Evolutionary conservation across 129 eudicot species (phyloP).

Genomic region (Calendula officinalis): DNA sequence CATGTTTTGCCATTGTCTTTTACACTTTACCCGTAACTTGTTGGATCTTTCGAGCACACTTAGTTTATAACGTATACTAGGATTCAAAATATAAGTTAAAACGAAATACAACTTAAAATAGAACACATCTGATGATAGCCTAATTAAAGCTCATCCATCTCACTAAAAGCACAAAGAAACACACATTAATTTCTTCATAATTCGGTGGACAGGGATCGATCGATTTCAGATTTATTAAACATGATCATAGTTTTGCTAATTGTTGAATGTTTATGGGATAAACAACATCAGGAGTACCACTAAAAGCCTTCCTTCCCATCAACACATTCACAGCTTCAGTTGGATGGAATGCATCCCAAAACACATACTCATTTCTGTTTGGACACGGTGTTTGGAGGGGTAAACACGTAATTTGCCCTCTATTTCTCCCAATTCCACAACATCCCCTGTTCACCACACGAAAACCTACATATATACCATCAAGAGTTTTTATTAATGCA

Average conservation of each 20-base stretch:
- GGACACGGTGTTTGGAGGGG: conserved; percentile 77
- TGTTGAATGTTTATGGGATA: conserved; percentile 81
- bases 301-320: conserved; percentile 69
- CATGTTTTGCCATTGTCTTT: too few relatives aligned
- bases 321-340: conserved; percentile 80
- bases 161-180: conserved; percentile 36
- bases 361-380: conserved; percentile 63
- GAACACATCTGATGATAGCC: conserved; percentile 23
- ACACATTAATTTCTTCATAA: conserved; percentile 25
- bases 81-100: too few relatives aligned
- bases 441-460: conserved; percentile 66
- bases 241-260: conserved; percentile 52
- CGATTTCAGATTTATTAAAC: background rate
- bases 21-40: too few relatives aligned
- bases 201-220: conserved; percentile 3
- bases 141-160: conserved; percentile 19
- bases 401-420: conserved; percentile 88
- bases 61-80: too few relatives aligned
- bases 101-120: too few relatives aligned
- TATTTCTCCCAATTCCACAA: conserved; percentile 86
- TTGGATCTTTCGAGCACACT: too few relatives aligned
- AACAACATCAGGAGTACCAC: conserved; percentile 47
- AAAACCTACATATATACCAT: conserved; percentile 54
- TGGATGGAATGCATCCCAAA: conserved; percentile 98
- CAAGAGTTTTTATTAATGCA: background rate